Base-by-base conservation (phyloP, 2,329 filamentous ascomycete species). In the Stenocarpella maydis region DNA sequence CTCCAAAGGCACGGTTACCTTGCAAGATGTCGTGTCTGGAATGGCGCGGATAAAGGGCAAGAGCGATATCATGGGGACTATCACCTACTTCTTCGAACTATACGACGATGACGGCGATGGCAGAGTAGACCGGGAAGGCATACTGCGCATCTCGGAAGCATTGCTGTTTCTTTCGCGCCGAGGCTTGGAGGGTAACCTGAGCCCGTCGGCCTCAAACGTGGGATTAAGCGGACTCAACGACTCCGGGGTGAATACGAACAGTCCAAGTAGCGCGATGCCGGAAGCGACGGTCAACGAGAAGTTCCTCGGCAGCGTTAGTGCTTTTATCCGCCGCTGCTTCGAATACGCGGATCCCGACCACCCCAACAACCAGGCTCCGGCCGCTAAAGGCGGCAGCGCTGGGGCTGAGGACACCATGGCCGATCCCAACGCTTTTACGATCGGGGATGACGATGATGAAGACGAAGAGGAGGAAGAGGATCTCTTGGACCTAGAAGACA, bases 291-390 rank as follows among this genome's bases (percentile, higher is more conserved):
- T 91, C 49, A 96, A 97, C 73, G 96, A 98, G 79, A 89, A 91
- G 65, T 98, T 99, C 77, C 82, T 99, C 31, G 93, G 92, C 71
- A 97, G 95, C 72, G 94, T 99, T 65, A 97, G 94, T 74, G 94
- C 94, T 2, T 99, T 99, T 77, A 99, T 98, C 71, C 88, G 95
- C 73, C 88, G 96, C 70, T 99, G 96, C 80, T 99, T 99, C 74
- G 96, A 99, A 80, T 99, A 99, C 77, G 96, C 96, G 7, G 96
- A 99, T 76, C 95, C 96, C 1, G 95, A 97, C 76, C 91, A 92
- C 72, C 90, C 91, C 1, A 85, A 87, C 77, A 87, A 90, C 72
- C 45, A 69, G 12, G 41, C 19, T 8, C 72, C 75, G 43, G 65
- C 76, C 31, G 72, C 72, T 45, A 45, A 75, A 78, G 49, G 17